Percentiles rank a stretch among this genome's conserved stretches.
Conservation (phyloP, 2,329 filamentous ascomycete genomes). For the Arthrobotrys entomopaga region DNA sequence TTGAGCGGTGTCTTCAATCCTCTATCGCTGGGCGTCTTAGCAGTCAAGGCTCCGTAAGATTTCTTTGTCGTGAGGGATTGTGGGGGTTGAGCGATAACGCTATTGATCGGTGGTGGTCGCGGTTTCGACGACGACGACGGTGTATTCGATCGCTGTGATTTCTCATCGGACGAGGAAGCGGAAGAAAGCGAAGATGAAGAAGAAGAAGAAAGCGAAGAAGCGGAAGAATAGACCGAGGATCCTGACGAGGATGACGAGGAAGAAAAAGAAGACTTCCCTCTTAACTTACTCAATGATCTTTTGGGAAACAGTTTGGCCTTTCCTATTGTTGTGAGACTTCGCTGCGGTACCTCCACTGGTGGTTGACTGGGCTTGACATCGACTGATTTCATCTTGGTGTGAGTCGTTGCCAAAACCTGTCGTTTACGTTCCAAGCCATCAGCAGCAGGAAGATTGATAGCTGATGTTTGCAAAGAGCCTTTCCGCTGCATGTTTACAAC, state of each 20-base stretch:
- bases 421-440: constrained; percentile 81
- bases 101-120: constrained; percentile 18
- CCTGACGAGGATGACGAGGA: neutral
- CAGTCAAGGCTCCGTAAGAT: neutral
- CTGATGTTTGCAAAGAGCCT: neutral
- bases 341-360: constrained; percentile 2
- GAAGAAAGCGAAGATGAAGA: constrained; percentile 3
- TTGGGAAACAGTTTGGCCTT: constrained; percentile 28
- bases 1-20: too few relatives aligned
- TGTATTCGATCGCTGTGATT: constrained; percentile 6
- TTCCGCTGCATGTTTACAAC: neutral
- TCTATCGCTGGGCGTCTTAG: constrained; percentile 7
- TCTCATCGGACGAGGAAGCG: neutral
- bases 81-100: neutral
- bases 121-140: constrained; percentile 10
- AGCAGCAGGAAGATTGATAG: constrained; percentile 71
- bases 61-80: neutral
- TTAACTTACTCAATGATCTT: constrained; percentile 16
- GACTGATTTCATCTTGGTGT: constrained; percentile 21
- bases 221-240: neutral
- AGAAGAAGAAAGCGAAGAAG: constrained; percentile 1
- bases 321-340: constrained; percentile 16
- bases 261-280: constrained; percentile 7
- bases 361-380: constrained; percentile 9
- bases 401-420: constrained; percentile 62